Percentiles rank a stretch among this genome's conserved stretches.
Evolutionary conservation across 306 rosid species (phyloP).

Genomic region (Fragaria nilgerrensis): DNA sequence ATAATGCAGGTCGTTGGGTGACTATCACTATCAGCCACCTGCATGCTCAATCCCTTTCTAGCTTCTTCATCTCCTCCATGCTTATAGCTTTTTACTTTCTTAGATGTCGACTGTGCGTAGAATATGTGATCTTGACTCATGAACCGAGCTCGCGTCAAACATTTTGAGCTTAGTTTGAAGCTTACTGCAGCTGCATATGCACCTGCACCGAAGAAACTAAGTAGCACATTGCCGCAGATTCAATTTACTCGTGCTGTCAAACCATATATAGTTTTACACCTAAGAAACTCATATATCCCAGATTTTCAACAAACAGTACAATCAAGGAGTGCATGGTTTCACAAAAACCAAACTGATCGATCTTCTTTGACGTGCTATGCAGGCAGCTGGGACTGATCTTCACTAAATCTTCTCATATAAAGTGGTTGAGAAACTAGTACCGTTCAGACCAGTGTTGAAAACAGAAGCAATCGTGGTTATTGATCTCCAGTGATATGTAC

Average conservation of each 20-base stretch:
- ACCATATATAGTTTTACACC: neutral
- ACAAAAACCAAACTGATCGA: neutral
- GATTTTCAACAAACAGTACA: neutral
- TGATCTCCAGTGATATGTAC: neutral
- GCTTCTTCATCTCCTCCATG: neutral
- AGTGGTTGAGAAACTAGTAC: neutral
- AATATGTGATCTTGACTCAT: neutral
- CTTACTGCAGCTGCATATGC: neutral
- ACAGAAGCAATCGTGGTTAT: neutral
- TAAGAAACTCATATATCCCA: no score
- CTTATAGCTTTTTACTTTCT: neutral
- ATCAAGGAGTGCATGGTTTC: neutral
- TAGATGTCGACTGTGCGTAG: neutral
- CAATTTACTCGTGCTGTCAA: neutral
- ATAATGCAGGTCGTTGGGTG: slow-evolving; percentile 3
- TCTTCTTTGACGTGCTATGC: neutral
- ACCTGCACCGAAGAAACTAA: neutral
- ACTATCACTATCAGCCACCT: neutral
- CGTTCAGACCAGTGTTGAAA: neutral
- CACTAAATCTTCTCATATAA: neutral
- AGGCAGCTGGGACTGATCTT: neutral
- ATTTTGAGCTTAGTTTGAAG: neutral
- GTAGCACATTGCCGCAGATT: neutral
- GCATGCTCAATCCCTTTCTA: neutral
- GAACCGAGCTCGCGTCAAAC: neutral